Percentiles rank a stretch among this genome's conserved stretches.
Conservation (phyloP, 2,329 filamentous ascomycete species). For the Arthrinium phaeospermum region DNA sequence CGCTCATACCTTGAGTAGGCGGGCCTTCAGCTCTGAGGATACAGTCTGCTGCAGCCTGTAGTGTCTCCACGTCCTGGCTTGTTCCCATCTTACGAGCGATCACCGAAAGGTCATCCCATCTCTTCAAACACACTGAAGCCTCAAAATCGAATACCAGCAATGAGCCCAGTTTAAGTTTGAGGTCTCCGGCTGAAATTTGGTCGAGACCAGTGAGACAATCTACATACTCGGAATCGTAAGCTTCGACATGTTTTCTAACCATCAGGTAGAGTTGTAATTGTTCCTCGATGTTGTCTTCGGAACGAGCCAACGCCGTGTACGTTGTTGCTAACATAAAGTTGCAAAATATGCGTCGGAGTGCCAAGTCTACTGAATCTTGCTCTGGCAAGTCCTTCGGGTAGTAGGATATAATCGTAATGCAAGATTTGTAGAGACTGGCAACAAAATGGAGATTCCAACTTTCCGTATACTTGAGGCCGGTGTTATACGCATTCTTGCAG, state of each 20-base stretch:
- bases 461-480: slow-evolving; percentile 67
- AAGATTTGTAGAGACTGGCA: slow-evolving; percentile 61
- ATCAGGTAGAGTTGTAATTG: slow-evolving; percentile 67
- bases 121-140: slow-evolving; percentile 67
- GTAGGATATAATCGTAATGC: slow-evolving; percentile 55
- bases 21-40: slow-evolving; percentile 59
- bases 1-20: slow-evolving; percentile 53
- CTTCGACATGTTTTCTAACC: slow-evolving; percentile 64
- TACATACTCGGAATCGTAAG: slow-evolving; percentile 58
- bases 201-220: slow-evolving; percentile 46
- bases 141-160: slow-evolving; percentile 83
- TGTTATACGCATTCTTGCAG: slow-evolving; percentile 80
- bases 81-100: slow-evolving; percentile 60
- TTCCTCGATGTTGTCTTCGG: slow-evolving; percentile 53
- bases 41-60: slow-evolving; percentile 71
- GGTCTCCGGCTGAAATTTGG: slow-evolving; percentile 53
- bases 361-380: slow-evolving; percentile 53
- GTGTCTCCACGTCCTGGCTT: slow-evolving; percentile 52
- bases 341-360: slow-evolving; percentile 69
- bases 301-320: slow-evolving; percentile 57
- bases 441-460: slow-evolving; percentile 59
- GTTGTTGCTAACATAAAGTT: slow-evolving; percentile 68
- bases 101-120: slow-evolving; percentile 68
- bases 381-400: slow-evolving; percentile 55
- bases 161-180: slow-evolving; percentile 66